phyloP scores from a whole-genome alignment of 2,329 filamentous ascomycete genomes.

The Botrytis cinerea region DNA sequence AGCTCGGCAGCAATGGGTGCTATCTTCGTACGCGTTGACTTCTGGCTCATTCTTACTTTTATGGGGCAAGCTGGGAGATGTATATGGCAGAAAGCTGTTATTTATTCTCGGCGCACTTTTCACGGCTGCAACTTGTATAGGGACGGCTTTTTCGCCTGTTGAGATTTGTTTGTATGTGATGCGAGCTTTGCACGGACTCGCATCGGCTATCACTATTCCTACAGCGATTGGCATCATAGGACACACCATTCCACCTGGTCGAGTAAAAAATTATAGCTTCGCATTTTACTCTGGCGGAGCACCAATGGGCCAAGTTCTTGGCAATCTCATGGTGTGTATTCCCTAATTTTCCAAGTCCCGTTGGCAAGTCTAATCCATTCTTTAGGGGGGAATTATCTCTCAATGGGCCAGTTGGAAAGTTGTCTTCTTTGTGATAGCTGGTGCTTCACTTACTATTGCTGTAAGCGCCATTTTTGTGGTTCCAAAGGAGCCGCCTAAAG shows the following conservation, averaged over 20 bases:
- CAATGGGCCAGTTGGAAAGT: conserved; percentile 66
- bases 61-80: conserved; percentile 53
- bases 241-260: conserved; percentile 65
- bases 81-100: conserved; percentile 50
- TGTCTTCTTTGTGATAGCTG: conserved; percentile 66
- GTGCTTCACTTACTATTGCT: conserved; percentile 59
- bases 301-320: conserved; percentile 64
- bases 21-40: conserved; percentile 45
- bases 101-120: conserved; percentile 56
- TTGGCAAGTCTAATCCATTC: conserved; percentile 22
- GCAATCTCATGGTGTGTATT: conserved; percentile 48
- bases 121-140: conserved; percentile 59
- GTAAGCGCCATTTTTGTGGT: conserved; percentile 60
- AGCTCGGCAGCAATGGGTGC: conserved; percentile 40
- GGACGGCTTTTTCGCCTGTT: conserved; percentile 64
- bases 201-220: conserved; percentile 64
- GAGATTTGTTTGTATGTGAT: conserved; percentile 70
- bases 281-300: conserved; percentile 65
- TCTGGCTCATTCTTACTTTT: conserved; percentile 53
- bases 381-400: conserved; percentile 62
- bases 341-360: neutral
- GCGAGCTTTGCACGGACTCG: conserved; percentile 64
- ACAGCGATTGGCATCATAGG: conserved; percentile 71
- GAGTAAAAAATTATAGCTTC: conserved; percentile 71
- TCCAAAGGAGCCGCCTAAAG: conserved; percentile 49